phyloP scores from a whole-genome alignment of 805 yeast genomes.

The Starmerella bombi region DNA sequence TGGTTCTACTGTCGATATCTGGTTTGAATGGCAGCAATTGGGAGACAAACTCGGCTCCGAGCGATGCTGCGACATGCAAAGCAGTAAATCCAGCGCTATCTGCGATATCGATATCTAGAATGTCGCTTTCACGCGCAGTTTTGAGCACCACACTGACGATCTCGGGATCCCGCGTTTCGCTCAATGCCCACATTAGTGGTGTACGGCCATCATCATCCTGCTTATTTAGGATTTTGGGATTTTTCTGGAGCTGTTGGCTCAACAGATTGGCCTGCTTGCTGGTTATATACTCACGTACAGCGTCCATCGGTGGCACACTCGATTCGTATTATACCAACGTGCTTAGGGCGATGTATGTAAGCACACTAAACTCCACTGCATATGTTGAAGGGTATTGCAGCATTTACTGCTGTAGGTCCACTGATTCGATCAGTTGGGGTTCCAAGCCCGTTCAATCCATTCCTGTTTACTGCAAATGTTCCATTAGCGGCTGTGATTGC shows the following conservation, averaged over 20 bases:
- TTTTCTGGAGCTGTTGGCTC: conserved; percentile 1
- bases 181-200: conserved; percentile 81
- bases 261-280: conserved; percentile 5
- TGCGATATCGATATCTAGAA: conserved; percentile 49
- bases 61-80: conserved; percentile 65
- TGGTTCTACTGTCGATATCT: conserved; percentile 41
- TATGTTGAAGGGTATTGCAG: no score
- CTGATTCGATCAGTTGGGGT: no score
- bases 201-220: conserved; percentile 63
- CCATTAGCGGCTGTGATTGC: neutral
- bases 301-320: conserved; percentile 7
- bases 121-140: conserved; percentile 22
- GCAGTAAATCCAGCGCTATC: conserved; percentile 88
- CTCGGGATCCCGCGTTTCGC: conserved; percentile 39
- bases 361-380: no score
- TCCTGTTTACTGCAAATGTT: neutral
- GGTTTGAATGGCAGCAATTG: conserved; percentile 40
- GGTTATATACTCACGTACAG: conserved; percentile 8
- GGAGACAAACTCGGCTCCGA: conserved; percentile 47
- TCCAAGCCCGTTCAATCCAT: no score
- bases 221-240: conserved; percentile 6
- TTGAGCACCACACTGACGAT: conserved; percentile 37
- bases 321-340: no score
- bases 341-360: no score
- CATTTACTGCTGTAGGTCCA: no score